Evolutionary conservation across 371 early-diverging fungal genomes (phyloP), one percentile per base, ranked within the genome.

Genomic region (Encephalitozoon cuniculi): DNA sequence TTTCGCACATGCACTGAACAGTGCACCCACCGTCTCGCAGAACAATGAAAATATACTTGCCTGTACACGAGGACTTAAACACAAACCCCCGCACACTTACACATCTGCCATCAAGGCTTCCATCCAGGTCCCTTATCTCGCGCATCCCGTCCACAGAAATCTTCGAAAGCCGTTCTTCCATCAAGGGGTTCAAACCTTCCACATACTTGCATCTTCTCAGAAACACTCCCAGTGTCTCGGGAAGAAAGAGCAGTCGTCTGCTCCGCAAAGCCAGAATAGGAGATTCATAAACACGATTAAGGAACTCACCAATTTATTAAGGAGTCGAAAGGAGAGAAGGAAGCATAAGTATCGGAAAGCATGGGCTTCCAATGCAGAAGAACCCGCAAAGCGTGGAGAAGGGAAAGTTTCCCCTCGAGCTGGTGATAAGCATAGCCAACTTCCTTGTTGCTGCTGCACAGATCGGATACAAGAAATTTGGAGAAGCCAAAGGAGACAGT

Each of bases 11-110:
- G 44, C 65, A 64, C 55, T 84, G 84, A 15, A 84, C 28, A 18
- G 84, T 84, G 15, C 51, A 65, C 11, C 65, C 34, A 9, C 65
- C 46, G 26, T 84, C 76, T 46, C 85, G 64, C 2, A 85, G 55
- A 18, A 74, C 77, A n/a, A 85, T 63, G 69, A 85, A 85, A 4
- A 66, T 64, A 46, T 73, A 70, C 25, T 71, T 77, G 4, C 78
- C 71, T 26, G 52, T 69, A 6, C 67, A 30, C 23, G 80, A 75
- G 11, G 70, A 40, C 59, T 65, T 77, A 49, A 52, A 25, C 25
- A 81, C 55, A 82, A 79, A 83, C n/a, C 85, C 85, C 43, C 78
- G 18, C 18, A 83, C n/a, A 26, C 4, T 39, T 2, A 79, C 34
- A 12, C 18, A n/a, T 28, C 28, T 59, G 9, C 59, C 59, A 15